Evolutionary conservation across 257 asterid species (phyloP).

Genomic region (Craterostigma plantagineum): DNA sequence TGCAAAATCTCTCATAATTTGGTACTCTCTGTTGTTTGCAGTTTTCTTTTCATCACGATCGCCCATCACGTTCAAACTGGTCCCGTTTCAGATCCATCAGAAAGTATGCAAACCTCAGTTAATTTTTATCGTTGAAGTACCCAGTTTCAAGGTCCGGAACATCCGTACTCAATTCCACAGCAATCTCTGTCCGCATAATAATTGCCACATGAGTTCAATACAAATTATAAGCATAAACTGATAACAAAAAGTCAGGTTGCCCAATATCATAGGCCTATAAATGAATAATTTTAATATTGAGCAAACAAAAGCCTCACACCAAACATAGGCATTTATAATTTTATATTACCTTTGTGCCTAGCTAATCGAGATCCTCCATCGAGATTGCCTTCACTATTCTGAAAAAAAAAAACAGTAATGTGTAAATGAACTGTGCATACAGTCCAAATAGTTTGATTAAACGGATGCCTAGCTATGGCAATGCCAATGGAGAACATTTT

Average conservation of each 20-base stretch:
- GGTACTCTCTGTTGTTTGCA: conserved; percentile 28
- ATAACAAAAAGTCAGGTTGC: no score
- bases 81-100: conserved; percentile 13
- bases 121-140: no score
- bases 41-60: conserved; percentile 6
- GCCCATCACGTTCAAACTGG: conserved; percentile 10
- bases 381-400: conserved; percentile 25
- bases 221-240: no score
- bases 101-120: background rate
- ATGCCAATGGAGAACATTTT: no score
- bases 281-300: background rate
- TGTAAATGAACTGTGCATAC: conserved; percentile 5
- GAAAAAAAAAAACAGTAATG: conserved; percentile 13
- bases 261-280: no score
- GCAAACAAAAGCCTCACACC: conserved; percentile 6
- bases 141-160: no score
- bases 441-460: background rate
- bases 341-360: conserved; percentile 28
- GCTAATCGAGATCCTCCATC: conserved; percentile 10
- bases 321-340: conserved; percentile 12
- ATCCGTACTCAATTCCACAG: background rate
- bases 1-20: conserved; percentile 37
- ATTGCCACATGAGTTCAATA: conserved; percentile 6
- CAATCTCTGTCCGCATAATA: conserved; percentile 17
- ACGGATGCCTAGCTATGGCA: background rate